Evolutionary conservation across 208 protist species (phyloP), one percentile per base, ranked within the genome.

Genomic region (Trypanosoma avium): DNA sequence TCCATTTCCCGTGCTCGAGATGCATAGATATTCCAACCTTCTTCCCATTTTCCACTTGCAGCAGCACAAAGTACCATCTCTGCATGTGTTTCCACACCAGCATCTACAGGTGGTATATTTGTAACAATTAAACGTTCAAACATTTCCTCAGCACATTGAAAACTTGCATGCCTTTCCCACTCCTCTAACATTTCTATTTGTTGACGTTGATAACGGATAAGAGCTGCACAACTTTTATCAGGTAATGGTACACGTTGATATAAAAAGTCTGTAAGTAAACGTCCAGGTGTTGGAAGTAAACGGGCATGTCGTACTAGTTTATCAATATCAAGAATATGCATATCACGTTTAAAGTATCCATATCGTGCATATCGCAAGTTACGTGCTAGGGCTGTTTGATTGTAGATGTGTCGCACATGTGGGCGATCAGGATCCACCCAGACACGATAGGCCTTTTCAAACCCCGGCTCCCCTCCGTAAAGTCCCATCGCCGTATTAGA

Each of bases 1-100:
- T 91, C 90, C 52, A 92, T 27, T 73, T 96, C 90, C 9, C 77
- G 71, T 2, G 92, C 92, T 19, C 92, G 81, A 45, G 77, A 61
- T 22, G 75, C 61, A 47, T 93, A 95, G 9, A 90, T 73, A 13
- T 73, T 50, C 80, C 83, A 97, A 17, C 92, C 92, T 62, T 92
- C 87, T 49, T 89, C 69, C 85, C 88, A 97, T 45, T 85, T 78
- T 22, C 71, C 54, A 59, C 79, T 84, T 29, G 81, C 79, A 0
- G 92, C 88, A 38, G 87, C 92, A 80, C 92, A 97, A 3, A 88
- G 81, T 30, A 97, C 88, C 92, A 97, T 97, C 76, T 93, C 92
- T 45, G 86, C 87, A 56, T 97, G 92, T 50, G 92, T 82, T 61
- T 82, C 83, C 4, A 84, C 77, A 3, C 92, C 92, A 19, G 89